Percentiles rank a stretch among this genome's conserved stretches.
Conservation (phyloP, 2,329 filamentous ascomycete genomes). For the Nothophaeocryptopus gaeumannii region DNA sequence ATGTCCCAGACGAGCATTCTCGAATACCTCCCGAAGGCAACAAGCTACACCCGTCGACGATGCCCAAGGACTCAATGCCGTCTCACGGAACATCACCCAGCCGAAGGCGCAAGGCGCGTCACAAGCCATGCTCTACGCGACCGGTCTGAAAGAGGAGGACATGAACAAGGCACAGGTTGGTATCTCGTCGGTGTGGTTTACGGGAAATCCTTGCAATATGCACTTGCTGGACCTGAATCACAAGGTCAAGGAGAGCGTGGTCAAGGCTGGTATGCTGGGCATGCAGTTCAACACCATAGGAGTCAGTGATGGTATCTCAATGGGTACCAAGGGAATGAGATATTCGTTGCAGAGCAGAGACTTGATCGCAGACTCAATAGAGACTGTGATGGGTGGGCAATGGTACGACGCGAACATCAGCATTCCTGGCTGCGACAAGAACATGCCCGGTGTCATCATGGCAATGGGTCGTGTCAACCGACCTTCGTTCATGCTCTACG, state of each 20-base stretch:
- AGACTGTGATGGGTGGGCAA: constrained; percentile 98
- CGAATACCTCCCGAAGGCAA: constrained; percentile 17
- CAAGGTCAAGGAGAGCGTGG: constrained; percentile 69
- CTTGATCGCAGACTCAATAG: constrained; percentile 95
- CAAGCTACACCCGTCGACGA: constrained; percentile 25
- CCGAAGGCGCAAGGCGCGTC: constrained; percentile 97
- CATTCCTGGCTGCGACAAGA: constrained; percentile 98
- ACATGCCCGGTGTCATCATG: constrained; percentile 76
- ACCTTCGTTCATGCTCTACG: constrained; percentile 96
- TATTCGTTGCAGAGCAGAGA: constrained; percentile 81
- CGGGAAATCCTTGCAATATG: constrained; percentile 99
- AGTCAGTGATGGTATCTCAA: constrained; percentile 95
- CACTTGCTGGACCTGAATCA: constrained; percentile 87
- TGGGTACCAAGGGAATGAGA: constrained; percentile 97
- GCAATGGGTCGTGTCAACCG: constrained; percentile 94
- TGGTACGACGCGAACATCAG: constrained; percentile 99
- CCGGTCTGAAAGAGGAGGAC: constrained; percentile 78
- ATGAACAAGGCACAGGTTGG: constrained; percentile 97
- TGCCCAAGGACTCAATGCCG: constrained; percentile 65
- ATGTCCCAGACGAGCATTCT: constrained; percentile 10
- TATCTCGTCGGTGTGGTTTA: constrained; percentile 97
- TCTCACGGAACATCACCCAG: constrained; percentile 84
- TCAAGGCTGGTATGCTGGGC: constrained; percentile 73
- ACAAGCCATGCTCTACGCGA: constrained; percentile 98
- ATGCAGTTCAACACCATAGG: constrained; percentile 99